Percentiles rank a stretch among this genome's conserved stretches.
Evolutionary conservation across 2,329 filamentous ascomycete genomes (phyloP).

Genomic region (Botryotinia globosa): DNA sequence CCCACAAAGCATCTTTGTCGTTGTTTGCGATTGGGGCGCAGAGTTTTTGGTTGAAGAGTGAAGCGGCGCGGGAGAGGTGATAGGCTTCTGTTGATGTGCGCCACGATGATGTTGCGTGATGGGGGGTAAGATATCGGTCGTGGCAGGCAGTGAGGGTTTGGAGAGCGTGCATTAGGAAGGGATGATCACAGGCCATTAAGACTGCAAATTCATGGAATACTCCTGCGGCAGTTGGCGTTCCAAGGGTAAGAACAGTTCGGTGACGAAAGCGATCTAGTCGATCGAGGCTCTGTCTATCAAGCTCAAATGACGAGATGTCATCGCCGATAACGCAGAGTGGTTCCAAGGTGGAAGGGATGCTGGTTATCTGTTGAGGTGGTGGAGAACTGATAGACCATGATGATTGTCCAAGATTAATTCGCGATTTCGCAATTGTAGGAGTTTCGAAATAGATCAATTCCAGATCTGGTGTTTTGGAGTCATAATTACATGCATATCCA

Average conservation of each 20-base stretch:
- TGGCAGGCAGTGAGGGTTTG: conserved; percentile 53
- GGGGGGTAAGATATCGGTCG: conserved; percentile 44
- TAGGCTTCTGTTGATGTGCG: conserved; percentile 40
- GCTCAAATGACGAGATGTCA: background rate
- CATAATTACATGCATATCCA: conserved; percentile 50
- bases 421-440: background rate
- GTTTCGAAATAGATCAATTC: conserved; percentile 30
- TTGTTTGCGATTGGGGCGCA: conserved; percentile 39
- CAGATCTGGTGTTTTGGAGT: conserved; percentile 37
- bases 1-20: conserved; percentile 50
- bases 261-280: conserved; percentile 45
- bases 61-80: conserved; percentile 49
- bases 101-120: conserved; percentile 29
- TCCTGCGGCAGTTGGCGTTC: conserved; percentile 35
- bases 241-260: conserved; percentile 44
- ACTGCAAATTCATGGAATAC: conserved; percentile 42
- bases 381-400: background rate
- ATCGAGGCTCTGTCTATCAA: conserved; percentile 33
- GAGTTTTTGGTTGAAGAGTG: conserved; percentile 48
- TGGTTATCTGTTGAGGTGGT: too few species aligned
- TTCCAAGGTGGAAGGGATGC: conserved; percentile 7
- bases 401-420: background rate
- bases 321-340: background rate
- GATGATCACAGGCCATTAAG: conserved; percentile 15
- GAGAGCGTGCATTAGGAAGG: conserved; percentile 48